Base-by-base conservation (phyloP, 192 early-diverging fungal genomes). In the Mortierella claussenii region DNA sequence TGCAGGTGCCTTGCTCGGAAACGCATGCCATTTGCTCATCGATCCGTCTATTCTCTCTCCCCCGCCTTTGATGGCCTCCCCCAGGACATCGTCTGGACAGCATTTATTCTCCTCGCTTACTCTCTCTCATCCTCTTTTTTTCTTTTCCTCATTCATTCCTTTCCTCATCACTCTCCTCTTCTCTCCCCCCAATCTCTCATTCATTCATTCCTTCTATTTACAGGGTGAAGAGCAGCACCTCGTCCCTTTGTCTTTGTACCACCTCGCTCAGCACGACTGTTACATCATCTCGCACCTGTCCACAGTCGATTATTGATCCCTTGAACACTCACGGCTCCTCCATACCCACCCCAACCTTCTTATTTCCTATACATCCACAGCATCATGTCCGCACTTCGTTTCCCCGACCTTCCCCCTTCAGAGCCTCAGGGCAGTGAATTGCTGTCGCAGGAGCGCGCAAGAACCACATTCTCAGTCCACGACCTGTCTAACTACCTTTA, bases 401-500 rank as follows among this genome's bases (percentile, higher is more conserved):
- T 83, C 57, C 65, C 80, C 12, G 37, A 75, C 30, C 63, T 81
- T 2, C 60, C 59, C 26, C 70, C 80, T 13, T 74, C 71, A 18
- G 84, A 73, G 28, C 86, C 86, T 31, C 79, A 82, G 44, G 86
- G 86, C 30, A 60, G 54, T 15, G 75, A 82, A 32, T 54, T 86
- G 40, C 83, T 94, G 7, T 81, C 84, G 20, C 58, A 68, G 45
- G 94, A 96, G 78, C 90, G 94, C 50, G 57, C 82, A 27, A 83
- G 81, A 62, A 87, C 90, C 20, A 80, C 81, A 20, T 96, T 96
- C 63, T 75, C 83, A 45, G 79, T 88, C 24, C 57, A 86, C 28
- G 86, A 88, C 21, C 85, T 96, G 68, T 82, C 90, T 55, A 68
- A 78, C 64, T 89, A 90, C 55, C 83, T 94, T 61, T 83, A 91